A percentile compares a stretch with the other conserved stretches of the same genome.
These are phyloP conservation scores for Arabidopsis suecica DNA, from an alignment of 345 rosid genomes.

Conservation along the genomic window DNA sequence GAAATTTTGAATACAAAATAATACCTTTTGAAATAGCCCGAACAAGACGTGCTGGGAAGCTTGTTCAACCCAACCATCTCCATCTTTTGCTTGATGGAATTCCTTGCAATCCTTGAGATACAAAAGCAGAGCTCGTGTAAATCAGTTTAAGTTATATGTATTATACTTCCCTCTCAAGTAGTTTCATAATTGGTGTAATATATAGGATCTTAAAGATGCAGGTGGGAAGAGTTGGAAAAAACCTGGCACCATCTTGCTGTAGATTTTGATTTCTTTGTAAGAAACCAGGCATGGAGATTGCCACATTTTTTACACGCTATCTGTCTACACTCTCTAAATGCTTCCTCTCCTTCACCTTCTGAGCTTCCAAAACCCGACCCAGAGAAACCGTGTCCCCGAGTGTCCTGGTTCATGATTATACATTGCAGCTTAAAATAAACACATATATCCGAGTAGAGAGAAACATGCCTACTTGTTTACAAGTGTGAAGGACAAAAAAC, in stretches of 20 bases:
- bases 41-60: constrained; percentile 77
- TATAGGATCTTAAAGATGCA: constrained; percentile 22
- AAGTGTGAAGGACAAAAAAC: not conserved
- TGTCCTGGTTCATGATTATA: constrained; percentile 49
- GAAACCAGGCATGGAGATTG: constrained; percentile 79
- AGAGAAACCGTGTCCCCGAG: constrained; percentile 64
- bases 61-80: constrained; percentile 99
- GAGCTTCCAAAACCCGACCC: constrained; percentile 64
- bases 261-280: constrained; percentile 75
- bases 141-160: constrained; percentile 2
- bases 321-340: constrained; percentile 74
- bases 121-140: constrained; percentile 4
- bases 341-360: constrained; percentile 66
- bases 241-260: constrained; percentile 99
- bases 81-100: constrained; percentile 95
- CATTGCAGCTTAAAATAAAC: constrained; percentile 36
- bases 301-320: constrained; percentile 90
- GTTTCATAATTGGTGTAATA: constrained; percentile 6
- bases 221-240: constrained; percentile 43
- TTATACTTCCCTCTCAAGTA: constrained; percentile 18
- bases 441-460: constrained; percentile 13
- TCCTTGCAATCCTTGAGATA: constrained; percentile 86
- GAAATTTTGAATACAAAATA: not conserved
- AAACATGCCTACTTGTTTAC: constrained; percentile 1
- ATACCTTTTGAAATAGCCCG: constrained; percentile 89